A percentile compares a stretch with the other conserved stretches of the same genome.
These are phyloP conservation scores for Alternaria conjuncta DNA, from an alignment of 2,329 filamentous ascomycete genomes.

Conservation along the genomic window DNA sequence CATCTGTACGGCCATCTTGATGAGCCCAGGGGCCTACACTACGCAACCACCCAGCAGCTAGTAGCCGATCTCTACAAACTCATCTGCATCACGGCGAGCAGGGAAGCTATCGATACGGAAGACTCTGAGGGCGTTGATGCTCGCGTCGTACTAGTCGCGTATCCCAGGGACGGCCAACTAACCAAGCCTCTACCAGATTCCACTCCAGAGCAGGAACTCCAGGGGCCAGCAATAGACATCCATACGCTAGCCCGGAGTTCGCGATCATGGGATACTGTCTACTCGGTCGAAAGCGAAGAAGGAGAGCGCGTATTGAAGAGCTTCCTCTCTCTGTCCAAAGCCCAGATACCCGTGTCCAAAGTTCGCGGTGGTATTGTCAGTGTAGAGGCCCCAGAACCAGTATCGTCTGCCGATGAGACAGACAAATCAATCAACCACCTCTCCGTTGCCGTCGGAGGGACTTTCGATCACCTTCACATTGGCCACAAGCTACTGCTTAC, in stretches of 20 bases:
- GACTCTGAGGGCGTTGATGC: conserved; percentile 76
- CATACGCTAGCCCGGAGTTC: conserved; percentile 55
- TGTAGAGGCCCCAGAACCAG: conserved; percentile 16
- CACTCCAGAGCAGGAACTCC: conserved; percentile 37
- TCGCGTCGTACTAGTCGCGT: conserved; percentile 75
- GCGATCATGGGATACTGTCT: conserved; percentile 69
- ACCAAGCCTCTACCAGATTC: conserved; percentile 26
- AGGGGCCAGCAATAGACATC: conserved; percentile 60
- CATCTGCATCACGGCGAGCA: conserved; percentile 72
- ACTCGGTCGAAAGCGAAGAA: conserved; percentile 68
- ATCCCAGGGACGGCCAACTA: conserved; percentile 50
- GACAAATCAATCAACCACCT: conserved; percentile 53
- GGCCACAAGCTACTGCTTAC: conserved; percentile 96
- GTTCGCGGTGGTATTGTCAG: conserved; percentile 46
- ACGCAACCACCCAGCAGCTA: conserved; percentile 73
- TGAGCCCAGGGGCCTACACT: conserved; percentile 63
- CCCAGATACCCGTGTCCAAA: conserved; percentile 37
- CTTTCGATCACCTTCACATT: conserved; percentile 93
- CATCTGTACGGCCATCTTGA: conserved; percentile 62
- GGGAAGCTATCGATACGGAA: conserved; percentile 67
- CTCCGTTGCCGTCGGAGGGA: conserved; percentile 84
- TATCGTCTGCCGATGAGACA: conserved; percentile 3
- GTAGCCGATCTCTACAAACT: conserved; percentile 81
- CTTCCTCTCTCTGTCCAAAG: conserved; percentile 47
- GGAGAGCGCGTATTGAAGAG: conserved; percentile 65